Evolutionary conservation across 2,329 filamentous ascomycete species (phyloP).

Genomic region (Fusarium nygamai): DNA sequence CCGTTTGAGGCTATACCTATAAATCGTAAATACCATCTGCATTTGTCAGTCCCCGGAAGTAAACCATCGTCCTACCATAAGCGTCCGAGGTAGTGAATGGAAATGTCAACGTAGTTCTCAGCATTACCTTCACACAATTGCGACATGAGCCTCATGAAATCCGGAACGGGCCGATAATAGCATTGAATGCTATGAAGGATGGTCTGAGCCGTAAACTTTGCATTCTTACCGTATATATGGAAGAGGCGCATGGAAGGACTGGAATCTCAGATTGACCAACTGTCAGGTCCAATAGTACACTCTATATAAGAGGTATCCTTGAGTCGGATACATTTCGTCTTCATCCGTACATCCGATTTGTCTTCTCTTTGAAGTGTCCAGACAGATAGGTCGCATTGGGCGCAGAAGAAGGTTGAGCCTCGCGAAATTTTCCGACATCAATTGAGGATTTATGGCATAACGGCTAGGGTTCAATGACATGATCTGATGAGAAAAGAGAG

Average conservation of each 20-base stretch:
- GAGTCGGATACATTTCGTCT: accelerated
- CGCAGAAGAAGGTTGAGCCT: no score
- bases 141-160: accelerated
- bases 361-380: accelerated
- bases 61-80: background rate
- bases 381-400: accelerated
- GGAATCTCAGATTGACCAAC: background rate
- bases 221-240: background rate
- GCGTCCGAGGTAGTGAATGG: accelerated
- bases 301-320: no score
- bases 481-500: background rate
- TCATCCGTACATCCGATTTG: background rate
- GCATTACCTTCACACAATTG: background rate
- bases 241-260: background rate
- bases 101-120: no score
- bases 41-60: background rate
- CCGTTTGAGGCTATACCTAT: no score
- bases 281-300: no score
- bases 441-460: background rate
- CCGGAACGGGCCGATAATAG: background rate
- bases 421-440: background rate
- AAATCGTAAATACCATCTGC: accelerated
- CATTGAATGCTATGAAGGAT: background rate
- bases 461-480: background rate
- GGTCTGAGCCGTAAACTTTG: background rate